Conservation (phyloP, 805 yeast species). For the Zygosaccharomyces siamensis region DNA sequence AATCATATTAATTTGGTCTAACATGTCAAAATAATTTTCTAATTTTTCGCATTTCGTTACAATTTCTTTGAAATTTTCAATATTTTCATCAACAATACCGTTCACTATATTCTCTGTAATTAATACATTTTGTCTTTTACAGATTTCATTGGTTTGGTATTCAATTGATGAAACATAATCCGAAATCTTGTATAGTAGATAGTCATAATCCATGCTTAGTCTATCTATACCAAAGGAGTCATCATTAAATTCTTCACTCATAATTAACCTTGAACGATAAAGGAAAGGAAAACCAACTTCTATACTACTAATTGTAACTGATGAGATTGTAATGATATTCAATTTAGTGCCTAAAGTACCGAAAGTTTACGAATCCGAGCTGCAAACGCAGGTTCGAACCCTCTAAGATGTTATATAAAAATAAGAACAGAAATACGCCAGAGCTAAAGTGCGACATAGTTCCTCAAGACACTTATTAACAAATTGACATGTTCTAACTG, state of each 20-base stretch:
- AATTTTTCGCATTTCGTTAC: conserved; percentile 45
- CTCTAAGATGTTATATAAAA: not conserved
- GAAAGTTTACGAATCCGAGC: not conserved
- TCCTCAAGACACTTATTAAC: no score
- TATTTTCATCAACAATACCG: conserved; percentile 38
- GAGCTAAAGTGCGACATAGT: no score
- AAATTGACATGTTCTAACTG: no score
- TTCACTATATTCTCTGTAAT: conserved; percentile 26
- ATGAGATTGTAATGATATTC: not conserved
- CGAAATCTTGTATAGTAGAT: conserved; percentile 55
- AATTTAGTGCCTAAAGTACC: not conserved
- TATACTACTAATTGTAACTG: not conserved
- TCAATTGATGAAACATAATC: conserved; percentile 49
- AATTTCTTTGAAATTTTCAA: conserved; percentile 39
- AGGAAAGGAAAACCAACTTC: no score
- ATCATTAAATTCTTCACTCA: conserved; percentile 7
- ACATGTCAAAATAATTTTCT: conserved; percentile 48
- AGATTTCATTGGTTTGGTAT: conserved; percentile 36
- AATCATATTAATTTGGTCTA: conserved; percentile 46
- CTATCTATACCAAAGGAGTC: conserved; percentile 63
- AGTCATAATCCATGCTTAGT: conserved; percentile 59
- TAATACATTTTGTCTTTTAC: conserved; percentile 24
- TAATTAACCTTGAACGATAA: not conserved
- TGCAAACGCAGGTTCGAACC: not conserved
- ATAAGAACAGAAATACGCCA: no score